Base-by-base conservation (phyloP, 1,139 yeast genomes). In the Kodamaea plutei region DNA sequence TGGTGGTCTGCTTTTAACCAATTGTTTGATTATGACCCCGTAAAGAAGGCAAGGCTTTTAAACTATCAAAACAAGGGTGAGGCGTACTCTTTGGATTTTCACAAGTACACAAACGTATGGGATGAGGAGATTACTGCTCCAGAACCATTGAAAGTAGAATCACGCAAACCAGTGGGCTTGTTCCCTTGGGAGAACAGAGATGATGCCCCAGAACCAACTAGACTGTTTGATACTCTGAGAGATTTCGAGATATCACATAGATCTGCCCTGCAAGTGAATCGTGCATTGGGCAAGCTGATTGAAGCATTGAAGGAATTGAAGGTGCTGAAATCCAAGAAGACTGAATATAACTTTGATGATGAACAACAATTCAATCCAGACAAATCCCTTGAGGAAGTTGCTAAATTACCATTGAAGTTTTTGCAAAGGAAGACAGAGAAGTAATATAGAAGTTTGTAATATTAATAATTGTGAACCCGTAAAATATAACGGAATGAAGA, bases 101-200 rank as follows among this genome's bases (percentile, higher is more conserved):
- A 46, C 13, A 58, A 55, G 35, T 34, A 47, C 15, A 37, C 45
- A 8, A 60, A 61, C 35, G 47, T 35, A 2, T 59, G 66, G 64
- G 63, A 59, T 16, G 32, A 29, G 9, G 38, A 35, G 10, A 18
- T 25, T 7, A 25, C 31, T n/a, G 28, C 26, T 11, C 21, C 29
- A 4, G 27, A 13, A 3, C n/a, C n/a, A n/a, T 26, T 26, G 15
- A 21, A 34, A 2, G 29, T 38, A 6, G 33, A 17, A 3, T 28
- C 26, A 15, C 27, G 24, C 19, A 26, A 28, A 4, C 25, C 37
- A 15, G 14, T 15, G 3, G 16, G 19, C 2, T 48, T 67, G n/a
- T 67, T 67, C 54, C 74, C 74, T 2, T 68, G 73, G 73, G 73
- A 65, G 40, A 39, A 45, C n/a, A 43, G 58, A 20, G 38, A 36